Evolutionary conservation across 768 basidiomycete genomes (phyloP).

Genomic region (Mycena belliarum): DNA sequence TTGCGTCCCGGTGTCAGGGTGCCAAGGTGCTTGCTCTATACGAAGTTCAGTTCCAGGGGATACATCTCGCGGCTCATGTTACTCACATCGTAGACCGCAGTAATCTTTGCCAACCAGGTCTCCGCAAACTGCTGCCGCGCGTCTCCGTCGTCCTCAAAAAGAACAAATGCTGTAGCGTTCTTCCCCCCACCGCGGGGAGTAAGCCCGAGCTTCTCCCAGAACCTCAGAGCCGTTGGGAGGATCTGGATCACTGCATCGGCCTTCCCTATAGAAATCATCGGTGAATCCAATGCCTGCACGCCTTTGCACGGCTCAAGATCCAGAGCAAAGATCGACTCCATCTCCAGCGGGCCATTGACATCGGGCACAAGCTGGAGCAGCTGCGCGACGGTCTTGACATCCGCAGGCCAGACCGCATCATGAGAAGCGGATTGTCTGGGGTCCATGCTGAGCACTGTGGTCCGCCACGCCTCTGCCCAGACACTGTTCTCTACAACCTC

Average conservation of each 20-base stretch:
- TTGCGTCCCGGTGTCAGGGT: conserved; percentile 54
- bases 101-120: conserved; percentile 59
- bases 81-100: conserved; percentile 60
- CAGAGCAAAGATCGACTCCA: conserved; percentile 46
- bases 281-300: conserved; percentile 43
- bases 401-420: conserved; percentile 57
- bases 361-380: conserved; percentile 42
- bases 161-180: conserved; percentile 64
- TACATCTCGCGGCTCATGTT: background rate
- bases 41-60: conserved; percentile 17
- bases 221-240: conserved; percentile 68
- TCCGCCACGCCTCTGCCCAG: conserved; percentile 70
- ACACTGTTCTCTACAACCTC: conserved; percentile 75
- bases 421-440: conserved; percentile 24
- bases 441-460: conserved; percentile 31
- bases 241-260: conserved; percentile 70
- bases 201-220: conserved; percentile 86
- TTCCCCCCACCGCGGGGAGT: conserved; percentile 71
- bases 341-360: conserved; percentile 42
- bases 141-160: conserved; percentile 63
- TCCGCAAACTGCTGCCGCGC: conserved; percentile 51
- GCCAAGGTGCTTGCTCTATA: conserved; percentile 65
- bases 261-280: conserved; percentile 67
- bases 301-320: conserved; percentile 10
- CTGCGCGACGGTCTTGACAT: conserved; percentile 46